These are phyloP conservation scores for Quercus bicolor DNA, from an alignment of 306 rosid genomes.

Conservation along the genomic window DNA sequence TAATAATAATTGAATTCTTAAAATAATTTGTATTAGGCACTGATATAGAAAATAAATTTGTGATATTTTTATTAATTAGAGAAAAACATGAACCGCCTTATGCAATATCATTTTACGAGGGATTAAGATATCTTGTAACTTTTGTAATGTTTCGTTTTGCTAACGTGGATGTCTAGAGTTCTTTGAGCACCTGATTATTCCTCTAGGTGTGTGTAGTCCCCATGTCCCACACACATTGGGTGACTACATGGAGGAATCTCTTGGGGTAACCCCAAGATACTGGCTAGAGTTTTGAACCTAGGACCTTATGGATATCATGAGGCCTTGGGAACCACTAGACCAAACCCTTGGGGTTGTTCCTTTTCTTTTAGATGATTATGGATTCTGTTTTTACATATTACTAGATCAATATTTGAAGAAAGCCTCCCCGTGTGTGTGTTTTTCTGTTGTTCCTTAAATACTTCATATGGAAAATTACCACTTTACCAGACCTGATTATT, in stretches of 20 bases:
- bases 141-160: not conserved
- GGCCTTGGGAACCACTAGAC: too few relatives aligned
- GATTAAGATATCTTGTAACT: not conserved
- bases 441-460: not conserved
- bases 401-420: not conserved
- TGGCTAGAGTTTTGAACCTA: too few relatives aligned
- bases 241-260: too few relatives aligned
- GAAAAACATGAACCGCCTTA: not conserved
- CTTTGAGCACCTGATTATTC: too few relatives aligned
- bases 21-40: not conserved
- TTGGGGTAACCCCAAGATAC: too few relatives aligned
- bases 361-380: not conserved
- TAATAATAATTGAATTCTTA: not conserved
- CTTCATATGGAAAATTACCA: not conserved
- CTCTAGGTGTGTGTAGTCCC: too few relatives aligned
- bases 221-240: too few relatives aligned
- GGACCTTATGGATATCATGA: too few relatives aligned
- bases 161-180: too few relatives aligned
- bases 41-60: not conserved
- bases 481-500: not conserved
- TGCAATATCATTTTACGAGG: not conserved
- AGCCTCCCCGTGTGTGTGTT: not conserved
- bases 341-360: not conserved
- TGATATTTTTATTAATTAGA: not conserved
- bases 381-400: not conserved